Base-by-base conservation (phyloP, 2,329 filamentous ascomycete species). In the Iodosphaeria phyllophila region DNA sequence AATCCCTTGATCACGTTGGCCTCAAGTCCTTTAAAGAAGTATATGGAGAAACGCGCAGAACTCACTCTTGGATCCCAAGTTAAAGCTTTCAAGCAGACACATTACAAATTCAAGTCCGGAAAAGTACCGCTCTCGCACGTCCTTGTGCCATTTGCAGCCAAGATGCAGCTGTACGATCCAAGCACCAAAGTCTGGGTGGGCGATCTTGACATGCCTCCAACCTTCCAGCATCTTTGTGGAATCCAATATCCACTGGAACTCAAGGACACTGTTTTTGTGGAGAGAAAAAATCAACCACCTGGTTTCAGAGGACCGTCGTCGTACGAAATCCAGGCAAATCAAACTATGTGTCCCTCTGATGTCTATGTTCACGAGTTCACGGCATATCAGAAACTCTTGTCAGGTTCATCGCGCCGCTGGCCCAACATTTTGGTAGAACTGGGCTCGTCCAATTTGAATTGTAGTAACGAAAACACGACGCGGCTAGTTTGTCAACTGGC, bases 361-460 rank as follows among this genome's bases (percentile, higher is more conserved):
- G 30, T 65, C 20, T 54, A 55, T 0, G 23, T 54, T 0, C 58
- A 67, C 8, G 66, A 72, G 27, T 72, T 59, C 20, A 48, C 52
- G 5, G 53, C 67, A 0, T 58, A 56, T 20, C 58, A 67, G 26
- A 50, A 47, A 2, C 36, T 68, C 0, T 37, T 64, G 0, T 46
- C 53, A 0, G 64, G 62, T 0, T 48, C 44, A 4, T 32, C 46
- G 4, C 44, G 56, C 0, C 52, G 65, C 1, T 72, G 64, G 66
- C 39, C 50, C 0, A 48, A 51, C 2, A 44, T 70, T 0, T 35
- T 65, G 0, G 38, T 53, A 0, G 64, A 72, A 30, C 32, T 71
- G 9, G 60, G 51, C 0, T 54, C 58, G 0, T 54, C 60, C 0
- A 44, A 65, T 30, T 27, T 80, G 3, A 75, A 76, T 31, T 65